Percentiles rank a stretch among this genome's conserved stretches.
Conservation (phyloP, 495 filamentous ascomycete species). For the Bathelium albidoporum region DNA sequence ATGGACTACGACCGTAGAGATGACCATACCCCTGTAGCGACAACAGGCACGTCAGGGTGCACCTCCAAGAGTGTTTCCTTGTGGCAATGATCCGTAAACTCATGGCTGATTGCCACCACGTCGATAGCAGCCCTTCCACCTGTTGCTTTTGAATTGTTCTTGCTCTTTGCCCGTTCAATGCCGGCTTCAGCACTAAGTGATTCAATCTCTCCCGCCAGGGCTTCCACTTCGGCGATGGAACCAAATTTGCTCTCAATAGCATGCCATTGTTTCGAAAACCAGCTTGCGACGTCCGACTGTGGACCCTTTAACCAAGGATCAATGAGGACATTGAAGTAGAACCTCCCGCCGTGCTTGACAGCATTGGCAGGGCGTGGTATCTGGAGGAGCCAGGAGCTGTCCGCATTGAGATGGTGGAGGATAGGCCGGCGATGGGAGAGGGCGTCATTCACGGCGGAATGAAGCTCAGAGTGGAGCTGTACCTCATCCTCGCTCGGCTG, state of each 20-base stretch:
- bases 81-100: conserved; percentile 53
- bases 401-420: conserved; percentile 48
- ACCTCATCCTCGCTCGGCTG: background rate
- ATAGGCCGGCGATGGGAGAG: conserved; percentile 36
- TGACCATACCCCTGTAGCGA: conserved; percentile 32
- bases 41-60: conserved; percentile 36
- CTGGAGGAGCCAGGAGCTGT: conserved; percentile 48
- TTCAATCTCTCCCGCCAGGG: conserved; percentile 24
- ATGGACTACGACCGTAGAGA: background rate
- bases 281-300: conserved; percentile 43
- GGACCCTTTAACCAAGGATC: conserved; percentile 46
- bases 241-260: conserved; percentile 34
- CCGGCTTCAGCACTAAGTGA: conserved; percentile 12
- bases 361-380: conserved; percentile 37
- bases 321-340: conserved; percentile 45
- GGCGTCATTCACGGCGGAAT: conserved; percentile 22
- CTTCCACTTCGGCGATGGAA: conserved; percentile 29
- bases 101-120: conserved; percentile 40
- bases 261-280: conserved; percentile 50
- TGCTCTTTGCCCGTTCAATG: background rate
- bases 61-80: conserved; percentile 41
- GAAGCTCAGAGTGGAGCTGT: conserved; percentile 32
- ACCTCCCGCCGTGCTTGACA: conserved; percentile 19
- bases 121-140: conserved; percentile 29
- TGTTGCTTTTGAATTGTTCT: background rate